Evolutionary conservation across 176 grass and related monocot genomes (phyloP).

Genomic region (Musa schizocarpa): DNA sequence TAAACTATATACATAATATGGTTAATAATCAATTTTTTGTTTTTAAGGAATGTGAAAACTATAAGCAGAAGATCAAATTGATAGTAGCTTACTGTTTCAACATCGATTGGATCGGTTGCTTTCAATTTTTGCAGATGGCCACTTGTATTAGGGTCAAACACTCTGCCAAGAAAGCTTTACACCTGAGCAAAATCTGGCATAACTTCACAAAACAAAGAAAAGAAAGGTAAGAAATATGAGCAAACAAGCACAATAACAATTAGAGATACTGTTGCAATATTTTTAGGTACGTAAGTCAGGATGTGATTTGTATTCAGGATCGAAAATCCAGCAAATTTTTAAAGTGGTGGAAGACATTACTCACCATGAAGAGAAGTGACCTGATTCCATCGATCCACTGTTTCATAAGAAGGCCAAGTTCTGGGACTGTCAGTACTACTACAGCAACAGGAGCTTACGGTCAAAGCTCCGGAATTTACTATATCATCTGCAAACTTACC

Average conservation of each 20-base stretch:
- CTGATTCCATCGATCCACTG: conserved; percentile 36
- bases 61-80: background rate
- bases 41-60: background rate
- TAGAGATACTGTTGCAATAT: background rate
- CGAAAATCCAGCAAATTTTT: background rate
- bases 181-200: conserved; percentile 73
- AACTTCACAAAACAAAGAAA: conserved; percentile 26
- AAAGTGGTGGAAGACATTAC: conserved; percentile 9
- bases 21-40: too few relatives aligned
- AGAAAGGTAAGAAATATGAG: conserved; percentile 19
- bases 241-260: background rate
- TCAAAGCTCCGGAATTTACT: conserved; percentile 12
- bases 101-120: conserved; percentile 76
- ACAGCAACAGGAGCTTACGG: conserved; percentile 37
- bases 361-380: conserved; percentile 43
- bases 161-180: conserved; percentile 70
- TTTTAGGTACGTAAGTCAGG: too few relatives aligned
- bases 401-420: conserved; percentile 47
- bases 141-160: conserved; percentile 71
- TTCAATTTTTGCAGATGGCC: conserved; percentile 58
- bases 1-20: background rate
- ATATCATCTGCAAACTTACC: conserved; percentile 7
- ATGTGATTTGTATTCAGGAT: background rate
- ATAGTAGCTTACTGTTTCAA: conserved; percentile 56
- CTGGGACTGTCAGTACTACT: conserved; percentile 45